phyloP scores from a whole-genome alignment of 1,139 yeast species.

The Suhomyces yuchorum region DNA sequence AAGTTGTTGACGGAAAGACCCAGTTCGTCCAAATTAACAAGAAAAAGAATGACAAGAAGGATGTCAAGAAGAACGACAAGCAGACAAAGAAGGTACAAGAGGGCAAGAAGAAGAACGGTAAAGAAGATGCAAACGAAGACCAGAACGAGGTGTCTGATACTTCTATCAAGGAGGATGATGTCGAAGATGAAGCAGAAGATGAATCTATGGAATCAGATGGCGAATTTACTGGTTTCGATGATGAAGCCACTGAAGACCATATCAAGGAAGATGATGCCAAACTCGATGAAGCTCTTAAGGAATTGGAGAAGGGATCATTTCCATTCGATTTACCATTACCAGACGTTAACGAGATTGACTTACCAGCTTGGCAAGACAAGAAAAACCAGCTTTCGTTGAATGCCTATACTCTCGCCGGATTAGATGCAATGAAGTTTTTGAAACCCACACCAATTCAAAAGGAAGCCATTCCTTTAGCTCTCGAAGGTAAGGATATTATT shows the following conservation, averaged over 20 bases:
- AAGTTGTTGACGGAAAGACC: constrained; percentile 63
- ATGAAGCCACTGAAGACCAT: constrained; percentile 17
- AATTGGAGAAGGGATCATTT: constrained; percentile 11
- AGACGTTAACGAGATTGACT: constrained; percentile 40
- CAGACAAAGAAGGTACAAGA: no score
- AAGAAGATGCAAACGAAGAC: constrained; percentile 13
- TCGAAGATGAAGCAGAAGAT: constrained; percentile 6
- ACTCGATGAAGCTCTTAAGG: constrained; percentile 10
- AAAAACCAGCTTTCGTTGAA: constrained; percentile 43
- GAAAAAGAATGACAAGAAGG: background rate
- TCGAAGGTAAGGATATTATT: constrained; percentile 75
- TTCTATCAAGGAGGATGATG: constrained; percentile 9
- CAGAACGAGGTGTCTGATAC: no score
- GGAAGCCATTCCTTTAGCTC: constrained; percentile 72
- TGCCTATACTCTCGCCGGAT: constrained; percentile 58
- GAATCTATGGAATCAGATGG: constrained; percentile 16
- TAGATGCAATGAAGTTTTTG: constrained; percentile 57
- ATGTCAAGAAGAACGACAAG: background rate
- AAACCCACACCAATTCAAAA: constrained; percentile 85
- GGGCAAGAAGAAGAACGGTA: background rate
- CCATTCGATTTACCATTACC: constrained; percentile 31
- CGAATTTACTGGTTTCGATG: constrained; percentile 14
- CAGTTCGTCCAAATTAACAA: constrained; percentile 55
- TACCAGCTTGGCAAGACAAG: constrained; percentile 61
- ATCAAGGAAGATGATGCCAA: constrained; percentile 7